Evolutionary conservation across 176 grass and related monocot genomes (phyloP).

Genomic region (Phragmites australis): DNA sequence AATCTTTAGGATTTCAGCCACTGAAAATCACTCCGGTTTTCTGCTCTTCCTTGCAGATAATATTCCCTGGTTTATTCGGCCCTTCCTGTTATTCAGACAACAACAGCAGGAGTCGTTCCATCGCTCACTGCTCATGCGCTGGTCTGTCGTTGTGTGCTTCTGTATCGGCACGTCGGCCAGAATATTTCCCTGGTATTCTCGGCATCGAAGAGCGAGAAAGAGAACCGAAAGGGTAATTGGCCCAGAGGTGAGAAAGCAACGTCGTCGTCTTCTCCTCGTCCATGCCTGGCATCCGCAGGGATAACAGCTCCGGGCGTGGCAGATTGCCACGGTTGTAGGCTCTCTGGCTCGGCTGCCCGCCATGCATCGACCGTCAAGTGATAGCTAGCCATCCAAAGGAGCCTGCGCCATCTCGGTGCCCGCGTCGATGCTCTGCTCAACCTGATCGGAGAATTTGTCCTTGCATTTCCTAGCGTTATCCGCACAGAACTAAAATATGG

Average conservation of each 20-base stretch:
- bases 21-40: neutral
- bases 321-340: slow-evolving; percentile 7
- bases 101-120: neutral
- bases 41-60: neutral
- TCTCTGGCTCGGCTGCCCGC: neutral
- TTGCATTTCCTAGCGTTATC: neutral
- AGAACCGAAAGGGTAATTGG: neutral
- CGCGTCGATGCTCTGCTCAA: neutral
- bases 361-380: neutral
- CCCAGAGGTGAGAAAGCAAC: neutral
- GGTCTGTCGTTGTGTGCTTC: neutral
- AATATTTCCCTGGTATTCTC: slow-evolving; percentile 2
- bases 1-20: neutral
- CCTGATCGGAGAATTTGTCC: neutral
- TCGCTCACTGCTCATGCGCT: neutral
- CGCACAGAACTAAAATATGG: neutral
- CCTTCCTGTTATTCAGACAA: neutral
- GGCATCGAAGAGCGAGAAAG: slow-evolving; percentile 3
- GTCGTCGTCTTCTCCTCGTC: neutral
- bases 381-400: neutral
- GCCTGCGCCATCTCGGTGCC: neutral
- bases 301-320: neutral
- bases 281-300: neutral
- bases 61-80: neutral
- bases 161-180: neutral